phyloP scores from a whole-genome alignment of 2,329 filamentous ascomycete genomes.

The Colletotrichum kahawae region DNA sequence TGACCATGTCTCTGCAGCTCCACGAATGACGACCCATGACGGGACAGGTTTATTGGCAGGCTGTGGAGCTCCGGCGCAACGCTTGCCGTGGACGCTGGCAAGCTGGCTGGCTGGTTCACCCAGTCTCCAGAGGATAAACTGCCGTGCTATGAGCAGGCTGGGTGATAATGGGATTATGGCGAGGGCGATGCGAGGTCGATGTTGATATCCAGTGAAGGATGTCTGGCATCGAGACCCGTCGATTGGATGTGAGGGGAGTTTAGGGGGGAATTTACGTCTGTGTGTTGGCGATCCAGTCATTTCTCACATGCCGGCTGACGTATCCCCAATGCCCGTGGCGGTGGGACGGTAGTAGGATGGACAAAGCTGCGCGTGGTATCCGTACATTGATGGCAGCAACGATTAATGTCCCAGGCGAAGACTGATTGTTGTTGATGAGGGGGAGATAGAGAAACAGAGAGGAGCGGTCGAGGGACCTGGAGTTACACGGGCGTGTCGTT shows the following conservation, averaged over 20 bases:
- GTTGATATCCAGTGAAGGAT: slow-evolving; percentile 2
- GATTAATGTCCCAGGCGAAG: background rate
- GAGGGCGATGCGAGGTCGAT: background rate
- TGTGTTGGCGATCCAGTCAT: background rate
- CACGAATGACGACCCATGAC: background rate
- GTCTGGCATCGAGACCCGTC: slow-evolving; percentile 2
- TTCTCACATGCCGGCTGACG: slow-evolving; percentile 6
- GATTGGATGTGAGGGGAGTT: background rate
- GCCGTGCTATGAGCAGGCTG: background rate
- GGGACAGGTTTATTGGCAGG: slow-evolving; percentile 3
- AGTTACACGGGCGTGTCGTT: background rate
- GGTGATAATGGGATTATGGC: background rate
- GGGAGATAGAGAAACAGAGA: background rate
- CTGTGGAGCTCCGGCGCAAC: background rate
- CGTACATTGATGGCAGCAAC: background rate
- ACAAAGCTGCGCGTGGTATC: background rate
- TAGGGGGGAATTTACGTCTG: background rate
- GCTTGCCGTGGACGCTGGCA: background rate
- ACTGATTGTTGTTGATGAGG: background rate
- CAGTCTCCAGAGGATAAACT: background rate
- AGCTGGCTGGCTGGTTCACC: background rate
- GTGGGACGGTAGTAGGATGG: background rate
- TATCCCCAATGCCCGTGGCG: background rate
- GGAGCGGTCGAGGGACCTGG: background rate
- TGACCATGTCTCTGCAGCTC: background rate